Evolutionary conservation across 192 early-diverging fungal species (phyloP).

Genomic region (Dispira parvispora): DNA sequence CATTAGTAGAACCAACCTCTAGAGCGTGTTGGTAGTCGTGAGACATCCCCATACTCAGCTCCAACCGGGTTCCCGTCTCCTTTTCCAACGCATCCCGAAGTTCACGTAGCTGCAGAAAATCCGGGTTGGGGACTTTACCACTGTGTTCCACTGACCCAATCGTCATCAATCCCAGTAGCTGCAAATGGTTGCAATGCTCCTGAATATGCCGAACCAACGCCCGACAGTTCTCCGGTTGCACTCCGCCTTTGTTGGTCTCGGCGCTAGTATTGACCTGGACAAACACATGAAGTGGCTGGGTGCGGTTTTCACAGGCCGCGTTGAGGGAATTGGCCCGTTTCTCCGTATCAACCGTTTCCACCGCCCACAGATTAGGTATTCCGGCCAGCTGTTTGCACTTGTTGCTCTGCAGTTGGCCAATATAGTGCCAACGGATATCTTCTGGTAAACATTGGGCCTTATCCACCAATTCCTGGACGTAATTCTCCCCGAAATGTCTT

Average conservation of each 20-base stretch:
- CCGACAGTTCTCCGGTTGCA: conserved; percentile 30
- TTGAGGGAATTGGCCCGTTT: conserved; percentile 74
- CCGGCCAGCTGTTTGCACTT: conserved; percentile 79
- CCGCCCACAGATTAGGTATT: conserved; percentile 76
- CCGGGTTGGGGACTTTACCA: conserved; percentile 24
- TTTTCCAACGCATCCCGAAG: conserved; percentile 20
- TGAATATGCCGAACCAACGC: conserved; percentile 45
- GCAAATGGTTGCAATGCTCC: conserved; percentile 43
- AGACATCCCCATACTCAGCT: conserved; percentile 97
- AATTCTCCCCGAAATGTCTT: conserved; percentile 94
- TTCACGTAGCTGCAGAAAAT: conserved; percentile 18
- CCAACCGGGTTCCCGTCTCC: conserved; percentile 26
- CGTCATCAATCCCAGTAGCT: conserved; percentile 83
- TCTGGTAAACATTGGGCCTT: conserved; percentile 63
- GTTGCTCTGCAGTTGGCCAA: conserved; percentile 91
- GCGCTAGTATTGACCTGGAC: conserved; percentile 91
- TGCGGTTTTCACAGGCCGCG: conserved; percentile 43
- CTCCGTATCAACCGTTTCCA: conserved; percentile 78
- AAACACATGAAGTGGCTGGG: conserved; percentile 54
- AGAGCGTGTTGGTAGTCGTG: conserved; percentile 81
- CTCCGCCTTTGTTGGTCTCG: conserved; percentile 74
- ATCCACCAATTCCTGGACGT: conserved; percentile 86
- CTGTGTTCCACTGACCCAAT: conserved; percentile 61
- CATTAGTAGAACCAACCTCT: conserved; percentile 69
- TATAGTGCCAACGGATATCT: conserved; percentile 97